Conservation (phyloP, 2,329 filamentous ascomycete genomes). For the Colletotrichum karsti region DNA sequence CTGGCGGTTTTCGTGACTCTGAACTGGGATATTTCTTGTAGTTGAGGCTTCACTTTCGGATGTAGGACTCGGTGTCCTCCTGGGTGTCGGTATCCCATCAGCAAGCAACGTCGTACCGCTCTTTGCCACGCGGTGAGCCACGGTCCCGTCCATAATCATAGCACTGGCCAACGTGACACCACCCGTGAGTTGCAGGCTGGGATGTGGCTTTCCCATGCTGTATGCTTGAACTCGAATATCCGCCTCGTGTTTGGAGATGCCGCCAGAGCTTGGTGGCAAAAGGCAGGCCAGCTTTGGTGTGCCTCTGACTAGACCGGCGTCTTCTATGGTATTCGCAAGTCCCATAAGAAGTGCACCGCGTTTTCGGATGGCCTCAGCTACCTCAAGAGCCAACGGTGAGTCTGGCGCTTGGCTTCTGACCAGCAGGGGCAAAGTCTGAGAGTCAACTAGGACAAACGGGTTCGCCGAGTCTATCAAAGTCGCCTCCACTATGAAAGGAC, state of each 20-base stretch:
- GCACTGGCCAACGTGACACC: constrained; percentile 57
- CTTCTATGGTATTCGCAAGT: constrained; percentile 49
- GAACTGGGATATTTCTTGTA: no score
- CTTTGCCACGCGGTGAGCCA: constrained; percentile 37
- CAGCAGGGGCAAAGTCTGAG: constrained; percentile 53
- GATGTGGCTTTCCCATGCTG: constrained; percentile 60
- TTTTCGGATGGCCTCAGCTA: constrained; percentile 60
- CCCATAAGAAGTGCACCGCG: constrained; percentile 67
- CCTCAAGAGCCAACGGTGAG: constrained; percentile 36
- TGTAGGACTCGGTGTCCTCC: constrained; percentile 33
- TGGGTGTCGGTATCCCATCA: constrained; percentile 25
- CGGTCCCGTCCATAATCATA: constrained; percentile 49
- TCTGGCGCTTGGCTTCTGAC: constrained; percentile 46
- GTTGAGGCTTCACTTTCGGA: no score
- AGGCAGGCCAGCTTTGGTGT: constrained; percentile 67
- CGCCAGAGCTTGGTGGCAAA: constrained; percentile 35
- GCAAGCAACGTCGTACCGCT: background rate
- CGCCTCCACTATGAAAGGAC: constrained; percentile 39
- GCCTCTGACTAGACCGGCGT: constrained; percentile 39
- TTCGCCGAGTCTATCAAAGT: constrained; percentile 47
- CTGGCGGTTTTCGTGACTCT: background rate
- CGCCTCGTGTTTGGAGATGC: constrained; percentile 1
- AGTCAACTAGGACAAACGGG: constrained; percentile 59
- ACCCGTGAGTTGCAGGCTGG: constrained; percentile 60
- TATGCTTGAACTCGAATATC: constrained; percentile 56